Percentiles rank a stretch among this genome's conserved stretches.
These are phyloP conservation scores for Mucor lusitanicus DNA, from an alignment of 371 early-diverging fungal species.

Conservation along the genomic window DNA sequence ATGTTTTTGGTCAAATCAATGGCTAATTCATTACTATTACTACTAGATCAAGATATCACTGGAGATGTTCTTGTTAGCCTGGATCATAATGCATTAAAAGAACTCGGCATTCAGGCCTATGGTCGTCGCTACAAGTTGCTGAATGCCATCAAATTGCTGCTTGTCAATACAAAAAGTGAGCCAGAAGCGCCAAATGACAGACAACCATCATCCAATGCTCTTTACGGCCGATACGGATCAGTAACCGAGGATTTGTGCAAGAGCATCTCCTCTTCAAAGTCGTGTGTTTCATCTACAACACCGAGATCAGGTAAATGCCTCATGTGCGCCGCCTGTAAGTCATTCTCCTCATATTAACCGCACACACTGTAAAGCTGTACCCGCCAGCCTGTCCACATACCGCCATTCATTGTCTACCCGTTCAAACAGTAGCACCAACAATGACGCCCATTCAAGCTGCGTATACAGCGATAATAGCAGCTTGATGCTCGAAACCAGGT, in stretches of 20 bases:
- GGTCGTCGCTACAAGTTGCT: conserved; percentile 60
- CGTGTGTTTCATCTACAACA: background rate
- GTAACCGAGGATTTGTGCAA: background rate
- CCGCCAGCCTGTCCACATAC: background rate
- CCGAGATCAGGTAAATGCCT: background rate
- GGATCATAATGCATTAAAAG: conserved; percentile 55
- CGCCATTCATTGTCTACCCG: background rate
- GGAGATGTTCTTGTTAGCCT: conserved; percentile 44
- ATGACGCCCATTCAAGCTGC: background rate
- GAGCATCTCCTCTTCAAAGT: conserved; percentile 4
- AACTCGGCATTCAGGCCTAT: conserved; percentile 53
- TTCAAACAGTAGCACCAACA: background rate
- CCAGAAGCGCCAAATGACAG: background rate
- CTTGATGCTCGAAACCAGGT: background rate
- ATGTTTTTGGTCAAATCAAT: background rate
- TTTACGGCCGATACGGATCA: background rate
- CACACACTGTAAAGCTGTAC: background rate
- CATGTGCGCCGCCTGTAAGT: background rate
- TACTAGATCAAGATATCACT: conserved; percentile 51
- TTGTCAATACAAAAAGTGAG: background rate
- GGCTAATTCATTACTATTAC: background rate
- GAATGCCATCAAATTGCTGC: conserved; percentile 50
- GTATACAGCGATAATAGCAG: background rate
- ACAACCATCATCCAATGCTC: background rate
- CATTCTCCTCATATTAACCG: background rate